Evolutionary conservation across 495 filamentous ascomycete genomes (phyloP).

Genomic region (Aspergillus sclerotiicarbonarius): DNA sequence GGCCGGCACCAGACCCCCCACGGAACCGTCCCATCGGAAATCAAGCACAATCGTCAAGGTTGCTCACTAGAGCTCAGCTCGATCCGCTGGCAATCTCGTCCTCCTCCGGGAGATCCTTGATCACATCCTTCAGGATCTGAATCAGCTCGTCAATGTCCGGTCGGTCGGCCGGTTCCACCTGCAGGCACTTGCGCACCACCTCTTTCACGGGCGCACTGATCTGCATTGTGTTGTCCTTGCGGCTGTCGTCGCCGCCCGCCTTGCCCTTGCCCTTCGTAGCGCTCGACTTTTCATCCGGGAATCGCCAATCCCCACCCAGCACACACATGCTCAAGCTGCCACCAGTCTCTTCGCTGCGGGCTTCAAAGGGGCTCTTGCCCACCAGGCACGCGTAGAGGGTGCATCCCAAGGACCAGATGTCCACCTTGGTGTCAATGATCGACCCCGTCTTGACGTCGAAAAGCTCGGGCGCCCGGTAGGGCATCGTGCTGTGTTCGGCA

Average conservation of each 20-base stretch:
- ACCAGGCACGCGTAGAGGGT: constrained; percentile 94
- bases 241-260: constrained; percentile 30
- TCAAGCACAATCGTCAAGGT: constrained; percentile 1
- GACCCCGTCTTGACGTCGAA: constrained; percentile 97
- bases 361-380: constrained; percentile 95
- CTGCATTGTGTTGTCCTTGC: constrained; percentile 27
- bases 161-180: constrained; percentile 87
- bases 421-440: constrained; percentile 92
- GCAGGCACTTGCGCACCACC: constrained; percentile 82
- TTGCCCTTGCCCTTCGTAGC: constrained; percentile 57
- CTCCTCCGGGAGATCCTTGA: constrained; percentile 73
- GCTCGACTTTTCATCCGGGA: constrained; percentile 73
- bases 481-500: constrained; percentile 96
- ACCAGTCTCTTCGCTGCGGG: constrained; percentile 91
- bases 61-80: constrained; percentile 14
- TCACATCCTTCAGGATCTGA: constrained; percentile 69
- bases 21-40: background rate
- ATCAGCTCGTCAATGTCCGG: constrained; percentile 92
- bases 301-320: constrained; percentile 87
- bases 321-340: constrained; percentile 90
- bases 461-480: constrained; percentile 94
- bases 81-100: constrained; percentile 40
- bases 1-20: background rate
- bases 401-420: constrained; percentile 96
- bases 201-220: constrained; percentile 80